Conservation (phyloP, 768 basidiomycete genomes). For the Rhizopogon vesiculosus region DNA sequence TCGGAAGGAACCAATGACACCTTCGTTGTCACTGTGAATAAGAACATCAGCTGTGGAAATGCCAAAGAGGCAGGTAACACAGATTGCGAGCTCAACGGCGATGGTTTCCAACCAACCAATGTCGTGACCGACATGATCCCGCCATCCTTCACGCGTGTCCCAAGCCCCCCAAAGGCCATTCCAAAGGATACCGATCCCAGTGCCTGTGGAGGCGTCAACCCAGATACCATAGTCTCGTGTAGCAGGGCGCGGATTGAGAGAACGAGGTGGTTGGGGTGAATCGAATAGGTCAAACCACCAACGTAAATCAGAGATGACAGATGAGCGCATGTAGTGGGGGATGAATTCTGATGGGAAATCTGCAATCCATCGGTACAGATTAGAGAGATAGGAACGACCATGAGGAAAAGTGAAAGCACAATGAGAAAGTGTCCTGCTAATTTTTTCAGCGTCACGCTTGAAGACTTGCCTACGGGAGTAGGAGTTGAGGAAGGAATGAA, state of each 20-base stretch:
- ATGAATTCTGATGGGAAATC: too few species aligned
- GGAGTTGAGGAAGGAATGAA: too few species aligned
- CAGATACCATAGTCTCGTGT: conserved; percentile 17
- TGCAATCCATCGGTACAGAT: too few species aligned
- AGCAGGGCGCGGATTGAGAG: background rate
- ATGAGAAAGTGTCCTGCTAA: too few species aligned
- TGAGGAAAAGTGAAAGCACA: too few species aligned
- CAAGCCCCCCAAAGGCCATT: conserved; percentile 26
- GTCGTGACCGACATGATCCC: conserved; percentile 7
- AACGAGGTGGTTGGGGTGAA: background rate
- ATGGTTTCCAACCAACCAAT: conserved; percentile 26
- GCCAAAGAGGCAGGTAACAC: background rate
- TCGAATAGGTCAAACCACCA: too few species aligned
- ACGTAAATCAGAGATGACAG: too few species aligned
- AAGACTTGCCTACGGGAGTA: too few species aligned
- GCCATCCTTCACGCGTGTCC: conserved; percentile 11
- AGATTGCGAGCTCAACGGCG: conserved; percentile 11
- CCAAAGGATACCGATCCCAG: conserved; percentile 34
- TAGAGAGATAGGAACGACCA: too few species aligned
- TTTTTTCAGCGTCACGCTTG: too few species aligned
- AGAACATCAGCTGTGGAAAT: conserved; percentile 12
- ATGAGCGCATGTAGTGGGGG: too few species aligned
- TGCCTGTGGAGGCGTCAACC: conserved; percentile 35
- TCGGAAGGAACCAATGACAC: conserved; percentile 27
- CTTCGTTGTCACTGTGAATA: conserved; percentile 30